These are phyloP conservation scores for Delonix regia DNA, from an alignment of 306 rosid genomes.

Conservation along the genomic window DNA sequence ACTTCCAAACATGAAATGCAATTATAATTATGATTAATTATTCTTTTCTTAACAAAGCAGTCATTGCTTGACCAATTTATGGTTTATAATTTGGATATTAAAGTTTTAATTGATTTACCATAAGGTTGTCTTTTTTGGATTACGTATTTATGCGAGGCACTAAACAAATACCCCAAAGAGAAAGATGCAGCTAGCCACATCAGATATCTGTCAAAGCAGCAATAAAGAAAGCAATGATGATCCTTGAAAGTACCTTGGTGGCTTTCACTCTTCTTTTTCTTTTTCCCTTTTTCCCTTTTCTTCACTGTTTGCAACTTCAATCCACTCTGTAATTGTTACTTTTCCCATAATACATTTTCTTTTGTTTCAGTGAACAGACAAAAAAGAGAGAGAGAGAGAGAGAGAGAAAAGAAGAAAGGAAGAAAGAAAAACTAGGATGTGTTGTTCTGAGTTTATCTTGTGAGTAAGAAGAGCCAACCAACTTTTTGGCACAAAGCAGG, in stretches of 20 bases:
- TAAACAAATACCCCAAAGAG: constrained; percentile 16
- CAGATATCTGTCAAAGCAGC: constrained; percentile 34
- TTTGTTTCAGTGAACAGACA: constrained; percentile 11
- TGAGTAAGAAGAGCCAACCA: not conserved
- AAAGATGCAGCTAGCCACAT: constrained; percentile 10
- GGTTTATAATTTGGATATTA: constrained; percentile 24
- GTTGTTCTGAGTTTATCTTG: not conserved
- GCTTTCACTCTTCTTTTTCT: constrained; percentile 43
- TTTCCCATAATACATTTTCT: constrained; percentile 10
- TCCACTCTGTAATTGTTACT: constrained; percentile 37
- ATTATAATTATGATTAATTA: constrained; percentile 29
- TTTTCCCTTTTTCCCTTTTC: constrained; percentile 25
- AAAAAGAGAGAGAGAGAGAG: not conserved
- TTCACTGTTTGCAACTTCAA: constrained; percentile 27
- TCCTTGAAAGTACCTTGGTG: constrained; percentile 46
- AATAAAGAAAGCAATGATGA: constrained; percentile 55
- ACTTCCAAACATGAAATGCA: constrained; percentile 53
- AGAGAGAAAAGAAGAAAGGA: not conserved
- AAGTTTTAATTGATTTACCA: not conserved
- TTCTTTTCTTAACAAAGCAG: constrained; percentile 7
- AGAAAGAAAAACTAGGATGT: not conserved
- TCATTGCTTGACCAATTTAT: constrained; percentile 31
- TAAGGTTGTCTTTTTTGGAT: not conserved
- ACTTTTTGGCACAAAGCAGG: constrained; percentile 9
- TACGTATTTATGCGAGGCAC: constrained; percentile 25